phyloP scores from a whole-genome alignment of 2,329 filamentous ascomycete genomes.

The Podosphaera leucotricha region DNA sequence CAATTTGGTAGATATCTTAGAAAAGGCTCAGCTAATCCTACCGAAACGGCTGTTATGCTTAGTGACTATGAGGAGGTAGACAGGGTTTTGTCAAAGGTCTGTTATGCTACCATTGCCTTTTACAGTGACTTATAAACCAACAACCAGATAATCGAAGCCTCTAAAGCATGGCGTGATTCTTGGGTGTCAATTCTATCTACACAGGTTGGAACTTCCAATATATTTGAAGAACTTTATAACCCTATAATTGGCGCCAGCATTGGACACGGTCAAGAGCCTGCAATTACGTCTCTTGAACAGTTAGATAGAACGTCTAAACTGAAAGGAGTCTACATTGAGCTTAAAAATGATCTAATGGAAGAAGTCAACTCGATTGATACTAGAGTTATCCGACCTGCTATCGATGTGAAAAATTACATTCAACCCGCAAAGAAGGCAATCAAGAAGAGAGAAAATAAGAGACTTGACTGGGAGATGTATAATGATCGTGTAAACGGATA shows the following conservation, averaged over 20 bases:
- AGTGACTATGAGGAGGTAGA: slow-evolving; percentile 66
- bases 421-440: slow-evolving; percentile 59
- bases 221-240: slow-evolving; percentile 52
- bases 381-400: slow-evolving; percentile 45
- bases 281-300: slow-evolving; percentile 35
- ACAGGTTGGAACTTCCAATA: slow-evolving; percentile 41
- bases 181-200: slow-evolving; percentile 51
- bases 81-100: slow-evolving; percentile 46
- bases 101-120: slow-evolving; percentile 5
- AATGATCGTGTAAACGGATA: slow-evolving; percentile 47
- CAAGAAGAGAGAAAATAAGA: slow-evolving; percentile 64
- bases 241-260: slow-evolving; percentile 47
- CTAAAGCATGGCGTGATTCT: slow-evolving; percentile 53
- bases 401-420: slow-evolving; percentile 42
- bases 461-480: slow-evolving; percentile 59
- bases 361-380: slow-evolving; percentile 49
- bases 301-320: slow-evolving; percentile 41
- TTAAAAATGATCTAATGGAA: slow-evolving; percentile 45
- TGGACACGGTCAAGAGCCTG: slow-evolving; percentile 28
- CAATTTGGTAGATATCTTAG: slow-evolving; percentile 51
- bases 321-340: slow-evolving; percentile 42
- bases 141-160: slow-evolving; percentile 46
- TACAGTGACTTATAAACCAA: slow-evolving; percentile 3
- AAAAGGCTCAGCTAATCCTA: slow-evolving; percentile 46
- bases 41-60: slow-evolving; percentile 49